Base-by-base conservation (phyloP, 2,329 filamentous ascomycete species). In the Arthrobotrys musiformis region DNA sequence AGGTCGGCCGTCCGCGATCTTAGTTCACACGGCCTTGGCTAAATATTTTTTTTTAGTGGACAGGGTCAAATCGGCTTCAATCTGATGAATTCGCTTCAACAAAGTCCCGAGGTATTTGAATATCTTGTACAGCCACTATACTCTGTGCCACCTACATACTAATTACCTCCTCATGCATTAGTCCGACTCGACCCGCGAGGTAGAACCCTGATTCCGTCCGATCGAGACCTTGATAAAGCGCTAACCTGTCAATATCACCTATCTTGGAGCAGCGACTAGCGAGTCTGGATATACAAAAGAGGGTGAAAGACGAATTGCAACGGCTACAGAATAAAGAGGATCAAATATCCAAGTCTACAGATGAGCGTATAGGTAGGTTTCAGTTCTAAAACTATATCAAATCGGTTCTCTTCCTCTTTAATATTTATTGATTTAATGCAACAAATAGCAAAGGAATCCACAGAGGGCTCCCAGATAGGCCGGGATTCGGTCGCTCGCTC, bases 131-230 rank as follows among this genome's bases (percentile, higher is more conserved):
- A 8, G 40, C 4, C 15, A 2, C 35, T 15, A 22, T 28, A 1
- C n/a, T 24, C 24, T 35, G 26, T n/a, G 19, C 17, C 19, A 19
- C 22, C 30, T 67, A 9, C 26, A n/a, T 26, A 26, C 54, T 76
- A 22, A 24, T 35, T 42, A 5, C 19, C 24, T 6, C 15, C 9
- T 24, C 5, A n/a, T n/a, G n/a, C n/a, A n/a, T n/a, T 28, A 77
- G 73, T 77, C 73, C 24, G 61, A 77, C 62, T 19, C 66, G 30
- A 77, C 64, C 11, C 73, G 73, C 26, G 44, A 67, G 28, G 73
- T 70, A 69, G 8, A 28, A 40, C 2, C 8, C 19, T 19, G 19
- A 58, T 58, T 40, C 9, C 4, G 6, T 15, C 5, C 13, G 24
- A 58, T 37, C 30, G n/a, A 26, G 26, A 44, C 2, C 5, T 17